Evolutionary conservation across 805 yeast species (phyloP), one percentile per base, ranked within the genome.

Genomic region (Ogataea ganodermae): DNA sequence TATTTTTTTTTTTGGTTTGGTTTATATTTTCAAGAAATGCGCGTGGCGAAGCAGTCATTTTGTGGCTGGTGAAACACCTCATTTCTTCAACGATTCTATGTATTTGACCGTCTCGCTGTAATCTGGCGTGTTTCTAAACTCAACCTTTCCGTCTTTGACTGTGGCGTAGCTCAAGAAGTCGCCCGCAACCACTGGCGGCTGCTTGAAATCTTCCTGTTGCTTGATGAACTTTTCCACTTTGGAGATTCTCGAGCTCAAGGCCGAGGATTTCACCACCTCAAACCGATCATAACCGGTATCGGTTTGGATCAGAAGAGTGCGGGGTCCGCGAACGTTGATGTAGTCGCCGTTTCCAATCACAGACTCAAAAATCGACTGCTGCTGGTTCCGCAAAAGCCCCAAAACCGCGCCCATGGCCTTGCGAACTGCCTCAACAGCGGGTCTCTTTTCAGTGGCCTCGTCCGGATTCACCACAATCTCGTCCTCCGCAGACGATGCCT

Each of bases 301-400:
- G 3, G 81, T 72, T 50, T 78, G 81, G 4, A 79, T 56, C 45
- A 79, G 60, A 3, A 79, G 48, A 21, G 71, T 71, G 37, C 84
- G 69, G 9, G 86, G 86, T 0, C 88, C 88, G 10, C 70, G 60
- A 3, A 82, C 66, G 30, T 69, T 73, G 28, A 81, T 72, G 50
- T 74, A 81, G 14, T 69, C 68, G 9, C 72, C 72, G 50, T 69
- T 74, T 1, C 71, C 70, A 26, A 63, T 45, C n/a, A 65, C 36
- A 4, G 45, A 38, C 7, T 48, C 52, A 35, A 38, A 44, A 3
- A 42, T 5, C 4, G 53, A 44, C 26, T 37, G 35, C 27, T 36
- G 45, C 13, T 35, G 38, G 16, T 8, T 28, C 21, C 27, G 12
- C n/a, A 49, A 24, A 13, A 16, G 17, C 3, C 16, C 31, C 36